Evolutionary conservation across 768 basidiomycete species (phyloP).

Genomic region (Lentinula boryana): DNA sequence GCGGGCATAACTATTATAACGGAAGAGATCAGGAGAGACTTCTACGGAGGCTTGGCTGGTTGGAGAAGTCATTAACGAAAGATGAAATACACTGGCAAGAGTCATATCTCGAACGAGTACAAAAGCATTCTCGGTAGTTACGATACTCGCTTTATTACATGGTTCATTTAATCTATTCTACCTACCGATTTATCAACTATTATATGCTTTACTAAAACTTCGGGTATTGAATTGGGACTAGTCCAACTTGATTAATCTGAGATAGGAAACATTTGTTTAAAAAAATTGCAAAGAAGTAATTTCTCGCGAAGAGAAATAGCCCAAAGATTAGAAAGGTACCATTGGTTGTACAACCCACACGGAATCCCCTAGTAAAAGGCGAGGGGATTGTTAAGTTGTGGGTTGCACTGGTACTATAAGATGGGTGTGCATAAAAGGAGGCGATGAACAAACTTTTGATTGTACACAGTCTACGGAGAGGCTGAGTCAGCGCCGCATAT

Average conservation of each 20-base stretch:
- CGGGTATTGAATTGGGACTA: no score
- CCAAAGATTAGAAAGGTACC: constrained; percentile 7
- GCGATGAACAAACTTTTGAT: not conserved
- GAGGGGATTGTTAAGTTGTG: constrained; percentile 25
- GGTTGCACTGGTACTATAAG: constrained; percentile 17
- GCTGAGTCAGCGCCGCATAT: not conserved
- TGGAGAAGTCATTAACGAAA: constrained; percentile 27
- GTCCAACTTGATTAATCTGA: not conserved
- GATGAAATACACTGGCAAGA: constrained; percentile 36
- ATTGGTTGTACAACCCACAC: constrained; percentile 16
- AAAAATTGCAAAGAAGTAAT: not conserved
- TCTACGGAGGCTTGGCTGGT: constrained; percentile 33
- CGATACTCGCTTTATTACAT: no score
- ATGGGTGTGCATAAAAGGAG: not conserved
- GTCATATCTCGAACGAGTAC: constrained; percentile 23
- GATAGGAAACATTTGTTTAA: not conserved
- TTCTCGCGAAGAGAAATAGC: constrained; percentile 1
- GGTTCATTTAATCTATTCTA: no score
- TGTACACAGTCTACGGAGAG: constrained; percentile 4
- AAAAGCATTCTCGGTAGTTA: not conserved
- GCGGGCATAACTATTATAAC: constrained; percentile 63
- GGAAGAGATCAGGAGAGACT: constrained; percentile 46
- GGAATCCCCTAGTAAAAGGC: constrained; percentile 29
- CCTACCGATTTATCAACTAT: no score
- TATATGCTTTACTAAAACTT: no score